These are phyloP conservation scores for Coniferiporia sulphurascens DNA, from an alignment of 1,284 basidiomycete species.

Conservation along the genomic window DNA sequence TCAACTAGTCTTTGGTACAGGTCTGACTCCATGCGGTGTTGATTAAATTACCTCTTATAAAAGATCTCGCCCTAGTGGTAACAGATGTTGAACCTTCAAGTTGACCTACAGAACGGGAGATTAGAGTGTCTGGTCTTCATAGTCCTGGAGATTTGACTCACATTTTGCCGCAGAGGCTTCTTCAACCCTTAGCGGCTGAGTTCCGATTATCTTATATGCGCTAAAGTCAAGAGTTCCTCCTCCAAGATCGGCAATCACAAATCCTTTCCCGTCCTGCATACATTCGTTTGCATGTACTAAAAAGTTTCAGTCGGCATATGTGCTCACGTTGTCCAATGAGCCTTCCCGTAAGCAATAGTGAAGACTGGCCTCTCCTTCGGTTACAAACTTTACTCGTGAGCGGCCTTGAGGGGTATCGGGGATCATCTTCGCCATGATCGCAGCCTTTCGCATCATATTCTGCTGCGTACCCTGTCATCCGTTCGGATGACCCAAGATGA, in stretches of 20 bases:
- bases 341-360: conserved; percentile 28
- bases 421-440: conserved; percentile 32
- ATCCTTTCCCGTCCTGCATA: conserved; percentile 8
- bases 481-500: conserved; percentile 23
- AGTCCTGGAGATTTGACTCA: conserved; percentile 24
- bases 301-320: background rate
- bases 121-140: background rate
- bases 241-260: conserved; percentile 20
- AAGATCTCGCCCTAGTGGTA: conserved; percentile 34
- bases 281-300: background rate
- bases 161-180: conserved; percentile 39
- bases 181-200: conserved; percentile 25
- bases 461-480: conserved; percentile 33
- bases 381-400: conserved; percentile 38
- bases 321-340: background rate
- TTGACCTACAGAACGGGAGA: conserved; percentile 24
- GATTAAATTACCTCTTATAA: conserved; percentile 31
- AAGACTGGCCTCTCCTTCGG: conserved; percentile 47
- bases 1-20: no score
- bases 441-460: conserved; percentile 36
- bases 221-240: conserved; percentile 21
- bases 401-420: conserved; percentile 25
- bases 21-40: no score
- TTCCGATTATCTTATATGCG: conserved; percentile 11
- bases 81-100: conserved; percentile 39